Evolutionary conservation across 2,329 filamentous ascomycete species (phyloP).

Genomic region (Gyromitra esculenta): DNA sequence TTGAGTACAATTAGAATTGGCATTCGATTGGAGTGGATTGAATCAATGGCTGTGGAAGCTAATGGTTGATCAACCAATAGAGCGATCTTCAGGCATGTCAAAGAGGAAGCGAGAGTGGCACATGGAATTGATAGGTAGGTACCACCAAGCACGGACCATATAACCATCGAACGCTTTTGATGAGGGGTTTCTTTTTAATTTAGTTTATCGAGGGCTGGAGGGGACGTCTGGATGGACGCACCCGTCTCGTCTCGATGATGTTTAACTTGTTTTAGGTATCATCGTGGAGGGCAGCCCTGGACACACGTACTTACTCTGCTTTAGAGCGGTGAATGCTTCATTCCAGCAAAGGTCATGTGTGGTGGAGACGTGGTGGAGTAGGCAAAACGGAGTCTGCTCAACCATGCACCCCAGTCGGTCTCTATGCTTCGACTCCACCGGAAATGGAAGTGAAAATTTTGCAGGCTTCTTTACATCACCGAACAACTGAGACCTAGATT

Average conservation of each 20-base stretch:
- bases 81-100: neutral
- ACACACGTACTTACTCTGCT: neutral
- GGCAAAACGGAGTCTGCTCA: slow-evolving; percentile 1
- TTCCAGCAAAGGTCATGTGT: slow-evolving; percentile 18
- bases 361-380: neutral
- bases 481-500: neutral
- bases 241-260: slow-evolving; percentile 35
- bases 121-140: slow-evolving; percentile 12
- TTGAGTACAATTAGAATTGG: slow-evolving; percentile 24
- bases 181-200: slow-evolving; percentile 47
- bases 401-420: slow-evolving; percentile 1
- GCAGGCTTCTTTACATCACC: slow-evolving; percentile 11
- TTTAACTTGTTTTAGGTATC: slow-evolving; percentile 18
- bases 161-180: slow-evolving; percentile 1
- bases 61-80: slow-evolving; percentile 20
- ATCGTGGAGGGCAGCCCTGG: neutral
- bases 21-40: slow-evolving; percentile 11
- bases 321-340: neutral
- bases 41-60: neutral
- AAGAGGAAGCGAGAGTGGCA: slow-evolving; percentile 34
- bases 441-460: slow-evolving; percentile 10
- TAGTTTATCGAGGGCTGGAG: slow-evolving; percentile 44
- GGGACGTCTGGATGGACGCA: slow-evolving; percentile 34
- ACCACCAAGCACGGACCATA: slow-evolving; percentile 34
- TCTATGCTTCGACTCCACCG: slow-evolving; percentile 3